phyloP scores from a whole-genome alignment of 2,329 filamentous ascomycete species.

The Gnomoniopsis sp. region DNA sequence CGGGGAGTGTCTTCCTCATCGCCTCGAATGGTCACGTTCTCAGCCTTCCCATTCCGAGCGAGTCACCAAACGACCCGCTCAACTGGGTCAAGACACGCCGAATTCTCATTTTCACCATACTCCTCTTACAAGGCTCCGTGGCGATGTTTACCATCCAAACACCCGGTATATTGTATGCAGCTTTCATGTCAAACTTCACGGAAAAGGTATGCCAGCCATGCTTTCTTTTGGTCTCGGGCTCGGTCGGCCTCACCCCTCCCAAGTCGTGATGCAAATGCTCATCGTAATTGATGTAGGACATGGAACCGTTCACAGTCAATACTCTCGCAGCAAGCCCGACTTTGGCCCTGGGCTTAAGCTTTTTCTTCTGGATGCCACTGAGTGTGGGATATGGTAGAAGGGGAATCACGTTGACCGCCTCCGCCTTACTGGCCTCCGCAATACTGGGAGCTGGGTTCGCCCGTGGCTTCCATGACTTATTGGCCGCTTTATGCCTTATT shows the following conservation, averaged over 20 bases:
- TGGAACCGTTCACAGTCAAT: conserved; percentile 24
- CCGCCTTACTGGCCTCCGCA: conserved; percentile 25
- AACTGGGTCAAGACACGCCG: conserved; percentile 25
- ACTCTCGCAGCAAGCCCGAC: conserved; percentile 27
- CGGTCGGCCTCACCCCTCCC: too few species aligned
- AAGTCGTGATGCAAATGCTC: background rate
- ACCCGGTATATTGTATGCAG: conserved; percentile 20
- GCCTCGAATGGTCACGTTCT: conserved; percentile 28
- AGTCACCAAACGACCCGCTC: conserved; percentile 27
- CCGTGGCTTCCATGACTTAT: conserved; percentile 24
- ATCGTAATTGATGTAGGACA: conserved; percentile 17
- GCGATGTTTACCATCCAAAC: conserved; percentile 24
- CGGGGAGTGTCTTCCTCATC: conserved; percentile 30
- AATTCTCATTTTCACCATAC: conserved; percentile 16
- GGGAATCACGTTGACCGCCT: conserved; percentile 31
- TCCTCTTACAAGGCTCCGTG: conserved; percentile 21
- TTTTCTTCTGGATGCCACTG: conserved; percentile 34
- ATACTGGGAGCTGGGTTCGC: conserved; percentile 27
- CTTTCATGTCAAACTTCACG: conserved; percentile 22
- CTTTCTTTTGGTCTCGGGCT: too few species aligned
- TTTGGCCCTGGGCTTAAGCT: conserved; percentile 32
- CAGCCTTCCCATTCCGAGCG: conserved; percentile 30
- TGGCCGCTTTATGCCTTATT: conserved; percentile 29
- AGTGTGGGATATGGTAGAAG: conserved; percentile 34
- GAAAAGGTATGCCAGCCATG: conserved; percentile 15